Conservation (phyloP, 371 early-diverging fungal species). For the Circinella minor region DNA sequence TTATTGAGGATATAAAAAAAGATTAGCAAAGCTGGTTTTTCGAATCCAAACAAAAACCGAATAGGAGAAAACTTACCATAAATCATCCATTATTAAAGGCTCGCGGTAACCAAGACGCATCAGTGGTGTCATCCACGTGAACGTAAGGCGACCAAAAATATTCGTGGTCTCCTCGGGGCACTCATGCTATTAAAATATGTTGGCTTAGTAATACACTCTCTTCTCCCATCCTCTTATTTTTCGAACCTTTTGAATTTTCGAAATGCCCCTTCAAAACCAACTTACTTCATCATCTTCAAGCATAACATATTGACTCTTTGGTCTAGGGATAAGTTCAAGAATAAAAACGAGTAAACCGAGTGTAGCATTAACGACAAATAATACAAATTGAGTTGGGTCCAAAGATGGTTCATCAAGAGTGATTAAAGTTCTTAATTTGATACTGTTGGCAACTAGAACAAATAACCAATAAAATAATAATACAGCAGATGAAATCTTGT, state of each 20-base stretch:
- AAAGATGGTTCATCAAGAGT: constrained; percentile 34
- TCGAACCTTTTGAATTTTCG: no score
- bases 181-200: constrained; percentile 28
- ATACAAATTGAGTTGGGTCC: constrained; percentile 45
- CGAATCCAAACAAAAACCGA: no score
- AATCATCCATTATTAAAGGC: constrained; percentile 78
- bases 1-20: no score
- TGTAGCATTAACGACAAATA: constrained; percentile 39
- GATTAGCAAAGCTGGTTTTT: no score
- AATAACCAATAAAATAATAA: constrained; percentile 85
- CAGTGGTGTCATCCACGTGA: constrained; percentile 91
- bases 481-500: constrained; percentile 67
- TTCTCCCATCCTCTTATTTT: background rate
- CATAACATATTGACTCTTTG: constrained; percentile 63
- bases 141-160: constrained; percentile 84
- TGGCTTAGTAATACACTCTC: background rate
- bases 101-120: constrained; percentile 83
- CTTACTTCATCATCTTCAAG: constrained; percentile 57
- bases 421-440: constrained; percentile 67
- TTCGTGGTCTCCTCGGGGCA: constrained; percentile 84
- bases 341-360: constrained; percentile 61
- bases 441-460: constrained; percentile 41
- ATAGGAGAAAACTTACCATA: constrained; percentile 61
- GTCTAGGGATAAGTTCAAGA: constrained; percentile 64
- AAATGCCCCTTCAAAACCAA: background rate